Conservation (phyloP, 495 filamentous ascomycete species). For the Pyrenula massariospora region DNA sequence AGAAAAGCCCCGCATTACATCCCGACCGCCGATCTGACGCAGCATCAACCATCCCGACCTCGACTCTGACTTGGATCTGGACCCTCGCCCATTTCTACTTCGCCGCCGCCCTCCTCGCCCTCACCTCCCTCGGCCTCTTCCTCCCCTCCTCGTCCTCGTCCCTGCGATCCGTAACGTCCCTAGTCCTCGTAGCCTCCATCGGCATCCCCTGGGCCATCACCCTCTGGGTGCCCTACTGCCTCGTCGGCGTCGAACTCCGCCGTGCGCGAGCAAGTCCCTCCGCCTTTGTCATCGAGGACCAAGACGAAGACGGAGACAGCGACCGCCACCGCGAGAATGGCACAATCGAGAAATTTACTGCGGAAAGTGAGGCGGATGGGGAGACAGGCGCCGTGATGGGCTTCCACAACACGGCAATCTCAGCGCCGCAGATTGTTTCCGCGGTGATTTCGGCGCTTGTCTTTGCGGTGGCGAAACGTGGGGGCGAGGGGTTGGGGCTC, state of each 20-base stretch:
- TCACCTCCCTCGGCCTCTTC: too few relatives aligned
- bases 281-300: conserved; percentile 10
- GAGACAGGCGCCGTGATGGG: conserved; percentile 36
- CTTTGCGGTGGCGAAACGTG: conserved; percentile 18
- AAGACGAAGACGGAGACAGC: conserved; percentile 5
- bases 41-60: too few relatives aligned
- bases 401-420: conserved; percentile 37
- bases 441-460: conserved; percentile 28
- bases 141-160: too few relatives aligned
- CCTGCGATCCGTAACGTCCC: too few relatives aligned
- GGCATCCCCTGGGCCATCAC: conserved; percentile 39
- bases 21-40: too few relatives aligned
- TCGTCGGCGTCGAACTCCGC: conserved; percentile 28
- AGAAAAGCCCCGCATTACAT: too few relatives aligned
- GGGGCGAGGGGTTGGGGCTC: too few relatives aligned
- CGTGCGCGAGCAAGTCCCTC: conserved; percentile 1
- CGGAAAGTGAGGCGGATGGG: conserved; percentile 18
- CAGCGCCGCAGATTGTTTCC: conserved; percentile 35
- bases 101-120: too few relatives aligned
- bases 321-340: too few relatives aligned
- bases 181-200: too few relatives aligned
- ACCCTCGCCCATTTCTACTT: too few relatives aligned
- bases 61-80: too few relatives aligned
- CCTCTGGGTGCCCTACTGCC: conserved; percentile 37
- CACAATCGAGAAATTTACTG: neutral